Base-by-base conservation (phyloP, 495 filamentous ascomycete genomes). In the Penicillium arizonense region DNA sequence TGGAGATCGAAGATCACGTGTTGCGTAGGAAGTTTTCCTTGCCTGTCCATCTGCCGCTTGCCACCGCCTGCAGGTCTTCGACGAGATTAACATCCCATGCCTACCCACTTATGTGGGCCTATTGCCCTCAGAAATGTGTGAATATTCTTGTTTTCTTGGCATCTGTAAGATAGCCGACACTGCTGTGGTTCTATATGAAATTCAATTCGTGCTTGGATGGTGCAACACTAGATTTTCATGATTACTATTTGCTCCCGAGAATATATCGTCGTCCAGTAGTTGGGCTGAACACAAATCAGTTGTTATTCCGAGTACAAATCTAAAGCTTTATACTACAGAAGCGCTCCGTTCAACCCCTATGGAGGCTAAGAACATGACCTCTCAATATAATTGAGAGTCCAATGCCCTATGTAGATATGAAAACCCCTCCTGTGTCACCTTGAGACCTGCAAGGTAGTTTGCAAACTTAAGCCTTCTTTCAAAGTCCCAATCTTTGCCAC, bases 371-470 rank as follows among this genome's bases (percentile, higher is more conserved):
- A 7, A 6, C 8, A 2, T 28, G 18, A 13, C 12, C 40, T 1
- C 4, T 21, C n/a, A 47, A 26, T 26, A 59, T 23, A 5, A 23
- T 12, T 35, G 45, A 20, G 34, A 23, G 16, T 43, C 28, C 13
- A 74, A 50, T n/a, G 58, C 65, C 4, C 52, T 56, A 23, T 69
- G 72, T 41, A 87, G 70, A n/a, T 75, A 75, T 28, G 69, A 63
- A 64, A 89, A 88, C 5, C 87, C 86, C 43, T 88, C 84, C 57
- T 78, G 79, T 30, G 75, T 71, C 42, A 89, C 82, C 67, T 89
- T 90, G 53, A 73, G 73, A 38, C 85, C 87, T 42, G 87, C 86
- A 64, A 90, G 63, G 24, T 77, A 76, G 53, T 83, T 87, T 37
- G 84, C 85, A 68, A 88, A 87, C 13, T 50, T 54, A 43, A 89